Conservation (phyloP, 305 asterid genomes). For the Fraxinus xanthoxyloides region DNA sequence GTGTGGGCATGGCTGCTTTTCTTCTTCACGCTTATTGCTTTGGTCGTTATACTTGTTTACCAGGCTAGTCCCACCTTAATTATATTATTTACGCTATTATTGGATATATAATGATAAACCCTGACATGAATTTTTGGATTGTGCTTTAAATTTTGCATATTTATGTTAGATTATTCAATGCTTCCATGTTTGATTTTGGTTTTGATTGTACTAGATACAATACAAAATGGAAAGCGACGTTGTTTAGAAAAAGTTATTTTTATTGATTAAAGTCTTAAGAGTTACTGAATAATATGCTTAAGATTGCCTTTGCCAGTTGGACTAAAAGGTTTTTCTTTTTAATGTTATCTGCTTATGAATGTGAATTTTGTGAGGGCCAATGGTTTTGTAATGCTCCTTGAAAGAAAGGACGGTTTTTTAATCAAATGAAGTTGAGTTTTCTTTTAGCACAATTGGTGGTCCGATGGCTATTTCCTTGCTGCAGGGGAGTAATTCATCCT, state of each 20-base stretch:
- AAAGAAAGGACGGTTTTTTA: not conserved
- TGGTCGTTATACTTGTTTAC: constrained; percentile 41
- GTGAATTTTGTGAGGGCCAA: not conserved
- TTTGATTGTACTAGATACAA: not conserved
- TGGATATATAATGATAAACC: not conserved
- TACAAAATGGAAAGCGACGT: not conserved
- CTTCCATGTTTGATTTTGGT: not conserved
- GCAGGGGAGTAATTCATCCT: not conserved
- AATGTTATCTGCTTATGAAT: not conserved
- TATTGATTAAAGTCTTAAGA: no score
- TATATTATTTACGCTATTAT: not conserved
- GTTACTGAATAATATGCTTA: not conserved
- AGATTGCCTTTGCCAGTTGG: not conserved
- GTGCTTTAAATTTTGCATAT: not conserved
- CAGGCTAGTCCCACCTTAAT: constrained; percentile 38
- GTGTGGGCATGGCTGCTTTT: constrained; percentile 44
- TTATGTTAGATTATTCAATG: not conserved
- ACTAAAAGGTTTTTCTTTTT: not conserved
- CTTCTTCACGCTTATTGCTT: constrained; percentile 46
- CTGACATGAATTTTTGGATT: not conserved
- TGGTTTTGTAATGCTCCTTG: not conserved
- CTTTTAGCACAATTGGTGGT: not conserved
- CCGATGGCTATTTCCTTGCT: not conserved
- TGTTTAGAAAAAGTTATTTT: not conserved
- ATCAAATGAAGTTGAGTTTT: not conserved